A percentile compares a stretch with the other conserved stretches of the same genome.
phyloP scores from a whole-genome alignment of 495 filamentous ascomycete species.

The Tuber umbilicatum region DNA sequence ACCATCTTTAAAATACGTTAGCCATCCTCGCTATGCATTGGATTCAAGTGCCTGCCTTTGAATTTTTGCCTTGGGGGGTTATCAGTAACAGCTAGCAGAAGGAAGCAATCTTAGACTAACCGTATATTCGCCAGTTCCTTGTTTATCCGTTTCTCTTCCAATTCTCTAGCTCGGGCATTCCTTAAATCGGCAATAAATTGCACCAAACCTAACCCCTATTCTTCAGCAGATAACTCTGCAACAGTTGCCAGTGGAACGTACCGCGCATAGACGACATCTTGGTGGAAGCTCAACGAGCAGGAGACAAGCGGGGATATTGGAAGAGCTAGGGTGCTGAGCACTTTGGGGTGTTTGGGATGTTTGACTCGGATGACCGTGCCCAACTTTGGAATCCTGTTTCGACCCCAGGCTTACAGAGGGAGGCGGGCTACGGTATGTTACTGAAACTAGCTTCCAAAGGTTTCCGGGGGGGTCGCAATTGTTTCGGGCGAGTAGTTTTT shows the following conservation, averaged over 20 bases:
- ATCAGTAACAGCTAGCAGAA: conserved; percentile 18
- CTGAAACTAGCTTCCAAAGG: neutral
- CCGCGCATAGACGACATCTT: conserved; percentile 42
- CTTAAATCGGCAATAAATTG: conserved; percentile 97
- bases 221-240: conserved; percentile 29
- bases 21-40: conserved; percentile 12
- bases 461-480: neutral
- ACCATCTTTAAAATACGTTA: conserved; percentile 56
- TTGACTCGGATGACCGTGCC: neutral
- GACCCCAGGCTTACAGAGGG: neutral
- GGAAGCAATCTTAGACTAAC: conserved; percentile 42
- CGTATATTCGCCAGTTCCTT: conserved; percentile 98
- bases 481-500: neutral
- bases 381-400: neutral
- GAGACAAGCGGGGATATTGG: neutral
- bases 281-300: neutral
- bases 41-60: conserved; percentile 51
- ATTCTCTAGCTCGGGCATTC: conserved; percentile 86
- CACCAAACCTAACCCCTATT: conserved; percentile 57
- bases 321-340: neutral
- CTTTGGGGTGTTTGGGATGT: neutral
- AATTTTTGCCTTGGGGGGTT: conserved; percentile 59
- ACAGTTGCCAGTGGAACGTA: conserved; percentile 14
- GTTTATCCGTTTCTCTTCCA: conserved; percentile 99
- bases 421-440: neutral